Evolutionary conservation across 345 rosid genomes (phyloP), one percentile per base, ranked within the genome.

Genomic region (Citrus maxima): DNA sequence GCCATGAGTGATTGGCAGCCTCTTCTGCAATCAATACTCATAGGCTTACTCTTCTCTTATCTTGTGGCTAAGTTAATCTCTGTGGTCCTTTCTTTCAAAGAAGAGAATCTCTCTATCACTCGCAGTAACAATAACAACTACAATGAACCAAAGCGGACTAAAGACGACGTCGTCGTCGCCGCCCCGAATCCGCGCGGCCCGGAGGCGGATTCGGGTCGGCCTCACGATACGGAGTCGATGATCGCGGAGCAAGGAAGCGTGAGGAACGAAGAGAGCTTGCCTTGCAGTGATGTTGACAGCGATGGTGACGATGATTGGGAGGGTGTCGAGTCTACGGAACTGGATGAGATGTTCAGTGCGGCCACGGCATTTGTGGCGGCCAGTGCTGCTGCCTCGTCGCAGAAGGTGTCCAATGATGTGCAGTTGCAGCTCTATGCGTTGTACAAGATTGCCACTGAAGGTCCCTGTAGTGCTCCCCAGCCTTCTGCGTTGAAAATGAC

Each of bases 31-130:
- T 92, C 99, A 46, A 84, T 93, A 51, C 38, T 95, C 86, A 58
- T 95, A 7, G 97, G 96, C 70, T 89, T 93, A 67, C 76, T 93
- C 55, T 93, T 93, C 88, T 91, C 99, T 40, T 95, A 90, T 85
- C 96, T 95, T 46, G 78, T 95, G 25, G 98, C 99, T n/a, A 95
- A 92, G 82, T 87, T 95, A 77, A 95, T 95, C 80, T 92, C 99
- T 64, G 51, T 95, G 75, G 90, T 93, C 76, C 86, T 92, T 75
- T 84, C 98, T 58, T 93, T 95, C 86, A 90, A 86, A 82, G 91
- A 92, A 25, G 99, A 92, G 67, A 93, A 89, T 68, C 90, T 95
- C 81, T 74, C 88, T 42, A 73, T 91, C 73, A 82, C 90, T 54
- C 96, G 97, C 55, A 38, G 1, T 46, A 46, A 46, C 51, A 46